Base-by-base conservation (phyloP, 352 stramenopile genomes). In the Globisporangium spinosum region DNA sequence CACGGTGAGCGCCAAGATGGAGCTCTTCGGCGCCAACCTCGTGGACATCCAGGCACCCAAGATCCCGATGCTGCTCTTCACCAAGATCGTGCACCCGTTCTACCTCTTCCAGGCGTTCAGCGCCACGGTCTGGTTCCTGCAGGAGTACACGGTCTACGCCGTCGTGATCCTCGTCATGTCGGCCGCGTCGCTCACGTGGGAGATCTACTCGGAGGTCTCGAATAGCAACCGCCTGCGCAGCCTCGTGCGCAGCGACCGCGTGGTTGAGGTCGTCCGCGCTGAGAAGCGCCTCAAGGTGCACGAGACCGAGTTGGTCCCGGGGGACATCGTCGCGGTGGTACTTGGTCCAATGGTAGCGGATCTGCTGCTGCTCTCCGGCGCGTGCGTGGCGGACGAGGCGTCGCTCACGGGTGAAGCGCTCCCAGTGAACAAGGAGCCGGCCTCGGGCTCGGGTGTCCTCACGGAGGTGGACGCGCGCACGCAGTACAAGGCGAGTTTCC, bases 81-180 rank as follows among this genome's bases (percentile, higher is more conserved):
- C 74, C 34, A 91, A 91, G 62, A 67, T 91, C 27, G 54, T 89
- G n/a, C 85, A 93, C 35, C 85, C 83, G 56, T 93, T 91, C 69
- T 93, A 93, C 70, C 69, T 93, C 22, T 91, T 93, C 67, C 83
- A 93, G 67, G 65, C 89, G n/a, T 61, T 81, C 35, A 90, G 83
- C 51, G 80, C 78, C 4, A 23, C 84, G 22, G 74, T 94, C 47
- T 94, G 86, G 86, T 68, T 92, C 43, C 76, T 71, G 43, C 82
- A 92, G 67, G 61, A 56, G 6, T 94, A 94, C 60, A 80, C 68
- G 29, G 81, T 80, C 1, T 93, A 93, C 62, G 77, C 85, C 20
- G 56, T 86, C 35, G 72, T 90, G 20, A 87, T 93, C 56, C 54
- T 88, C 23, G 58, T 70, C n/a, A 77, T 89, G 51, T 91, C 85